Percentiles rank a stretch among this genome's conserved stretches.
phyloP scores from a whole-genome alignment of 306 rosid species.

The Sicyos edulis region DNA sequence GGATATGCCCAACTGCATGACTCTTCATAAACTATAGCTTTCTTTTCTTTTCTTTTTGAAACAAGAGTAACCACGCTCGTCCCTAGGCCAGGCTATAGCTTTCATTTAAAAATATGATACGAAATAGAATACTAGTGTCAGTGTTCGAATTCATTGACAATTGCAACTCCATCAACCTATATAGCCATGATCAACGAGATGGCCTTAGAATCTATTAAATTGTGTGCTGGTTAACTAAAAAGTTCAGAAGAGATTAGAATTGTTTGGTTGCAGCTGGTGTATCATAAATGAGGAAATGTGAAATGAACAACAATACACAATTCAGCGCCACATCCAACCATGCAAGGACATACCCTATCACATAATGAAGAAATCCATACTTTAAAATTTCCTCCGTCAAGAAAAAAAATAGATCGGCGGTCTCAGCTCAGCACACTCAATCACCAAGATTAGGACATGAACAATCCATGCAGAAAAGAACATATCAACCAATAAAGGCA shows the following conservation, averaged over 20 bases:
- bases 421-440: not conserved
- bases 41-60: too few relatives aligned
- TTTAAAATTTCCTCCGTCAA: not conserved
- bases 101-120: not conserved
- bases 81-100: too few relatives aligned
- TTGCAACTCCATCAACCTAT: not conserved
- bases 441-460: constrained; percentile 2
- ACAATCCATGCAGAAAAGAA: not conserved
- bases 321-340: not conserved
- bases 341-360: not conserved
- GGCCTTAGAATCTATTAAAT: not conserved
- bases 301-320: constrained; percentile 9
- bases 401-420: not conserved
- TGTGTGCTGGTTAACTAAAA: not conserved
- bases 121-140: not conserved
- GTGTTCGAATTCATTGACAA: not conserved
- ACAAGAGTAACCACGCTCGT: too few relatives aligned
- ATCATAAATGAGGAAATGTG: not conserved
- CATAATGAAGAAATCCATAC: not conserved
- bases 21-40: not conserved
- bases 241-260: not conserved
- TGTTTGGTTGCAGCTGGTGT: not conserved
- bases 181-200: not conserved
- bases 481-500: not conserved
- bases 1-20: not conserved